A percentile compares a stretch with the other conserved stretches of the same genome.
phyloP scores from a whole-genome alignment of 345 rosid species.

The thale cress (Arabidopsis thaliana) region DNA sequence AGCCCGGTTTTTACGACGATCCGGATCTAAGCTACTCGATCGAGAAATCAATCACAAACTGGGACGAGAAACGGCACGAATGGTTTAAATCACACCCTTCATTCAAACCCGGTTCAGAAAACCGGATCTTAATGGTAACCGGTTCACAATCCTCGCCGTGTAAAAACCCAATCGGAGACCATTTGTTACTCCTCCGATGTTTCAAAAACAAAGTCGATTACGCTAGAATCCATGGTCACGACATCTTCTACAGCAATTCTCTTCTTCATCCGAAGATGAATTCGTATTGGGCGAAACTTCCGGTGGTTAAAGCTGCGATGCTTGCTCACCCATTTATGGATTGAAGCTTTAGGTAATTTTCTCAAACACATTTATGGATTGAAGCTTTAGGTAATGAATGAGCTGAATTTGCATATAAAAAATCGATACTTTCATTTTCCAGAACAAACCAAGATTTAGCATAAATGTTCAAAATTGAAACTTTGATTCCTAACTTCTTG shows the following conservation, averaged over 20 bases:
- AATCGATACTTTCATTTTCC: background rate
- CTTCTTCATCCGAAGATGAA: conserved; percentile 79
- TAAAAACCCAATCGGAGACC: conserved; percentile 82
- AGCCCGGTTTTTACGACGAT: conserved; percentile 71
- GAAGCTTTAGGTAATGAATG: background rate
- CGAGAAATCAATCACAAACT: conserved; percentile 57
- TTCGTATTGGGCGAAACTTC: conserved; percentile 82
- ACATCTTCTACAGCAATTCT: conserved; percentile 80
- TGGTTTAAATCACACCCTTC: conserved; percentile 81
- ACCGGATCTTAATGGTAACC: conserved; percentile 70
- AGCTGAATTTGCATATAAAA: background rate
- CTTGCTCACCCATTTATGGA: conserved; percentile 66
- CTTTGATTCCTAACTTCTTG: background rate
- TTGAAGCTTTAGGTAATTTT: conserved; percentile 11
- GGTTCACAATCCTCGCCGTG: conserved; percentile 90
- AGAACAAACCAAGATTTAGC: conserved; percentile 21
- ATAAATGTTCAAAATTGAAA: background rate
- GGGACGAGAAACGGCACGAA: conserved; percentile 78
- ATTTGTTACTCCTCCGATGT: conserved; percentile 60
- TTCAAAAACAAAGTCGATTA: conserved; percentile 96
- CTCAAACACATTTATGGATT: conserved; percentile 7
- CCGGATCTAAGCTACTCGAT: conserved; percentile 70
- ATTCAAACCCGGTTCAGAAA: conserved; percentile 60
- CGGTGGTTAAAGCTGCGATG: conserved; percentile 83
- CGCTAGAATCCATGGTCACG: conserved; percentile 79